phyloP scores from a whole-genome alignment of 202 grass and related monocot genomes.

The Panicum hallii region DNA sequence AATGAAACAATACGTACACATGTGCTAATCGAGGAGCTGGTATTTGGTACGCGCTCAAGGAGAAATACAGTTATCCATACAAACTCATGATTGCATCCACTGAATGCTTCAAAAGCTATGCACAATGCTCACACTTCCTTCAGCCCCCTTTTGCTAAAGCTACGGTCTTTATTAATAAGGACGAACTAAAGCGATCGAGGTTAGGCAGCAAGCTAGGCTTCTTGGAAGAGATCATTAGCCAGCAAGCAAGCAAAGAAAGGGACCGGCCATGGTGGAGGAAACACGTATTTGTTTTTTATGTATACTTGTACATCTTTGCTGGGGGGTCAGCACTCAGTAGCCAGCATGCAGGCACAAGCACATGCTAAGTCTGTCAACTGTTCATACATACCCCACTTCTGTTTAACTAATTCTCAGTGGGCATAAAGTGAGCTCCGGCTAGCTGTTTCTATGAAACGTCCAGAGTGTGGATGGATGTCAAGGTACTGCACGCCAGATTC shows the following conservation, averaged over 20 bases:
- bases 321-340: too few relatives aligned
- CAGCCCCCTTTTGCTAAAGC: neutral
- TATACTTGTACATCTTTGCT: too few relatives aligned
- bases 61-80: neutral
- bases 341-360: too few relatives aligned
- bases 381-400: neutral
- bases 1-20: neutral
- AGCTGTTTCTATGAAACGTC: neutral
- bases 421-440: neutral
- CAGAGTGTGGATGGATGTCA: neutral
- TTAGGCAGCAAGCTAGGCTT: slow-evolving; percentile 1
- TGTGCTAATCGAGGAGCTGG: neutral
- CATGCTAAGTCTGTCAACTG: too few relatives aligned
- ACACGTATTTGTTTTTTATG: neutral
- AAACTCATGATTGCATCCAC: neutral
- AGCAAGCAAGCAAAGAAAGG: slow-evolving; percentile 18
- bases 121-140: slow-evolving; percentile 20
- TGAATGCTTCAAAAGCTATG: slow-evolving; percentile 9
- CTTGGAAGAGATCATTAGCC: slow-evolving; percentile 3
- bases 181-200: neutral
- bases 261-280: neutral
- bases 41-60: neutral
- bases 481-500: neutral
- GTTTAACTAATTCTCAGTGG: neutral
- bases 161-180: neutral